These are phyloP conservation scores for Cytidiella melzeri DNA, from an alignment of 768 basidiomycete species.

Conservation along the genomic window DNA sequence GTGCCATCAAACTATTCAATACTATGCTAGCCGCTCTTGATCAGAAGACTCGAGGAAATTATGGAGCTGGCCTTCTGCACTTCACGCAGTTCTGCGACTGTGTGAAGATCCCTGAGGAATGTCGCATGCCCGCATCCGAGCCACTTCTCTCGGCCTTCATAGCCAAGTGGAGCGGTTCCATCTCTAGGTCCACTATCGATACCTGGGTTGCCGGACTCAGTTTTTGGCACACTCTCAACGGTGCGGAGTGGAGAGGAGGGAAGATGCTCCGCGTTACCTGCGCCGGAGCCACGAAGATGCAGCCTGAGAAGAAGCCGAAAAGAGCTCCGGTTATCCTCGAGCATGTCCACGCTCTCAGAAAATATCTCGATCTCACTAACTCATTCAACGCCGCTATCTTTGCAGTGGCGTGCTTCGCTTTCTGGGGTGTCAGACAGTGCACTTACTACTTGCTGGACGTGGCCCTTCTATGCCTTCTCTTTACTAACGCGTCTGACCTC, in stretches of 20 bases:
- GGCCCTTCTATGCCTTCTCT: no score
- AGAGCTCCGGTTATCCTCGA: conserved; percentile 30
- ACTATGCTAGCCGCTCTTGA: not conserved
- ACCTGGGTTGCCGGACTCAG: conserved; percentile 32
- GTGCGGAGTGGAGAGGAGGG: conserved; percentile 31
- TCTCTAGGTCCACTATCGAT: conserved; percentile 16
- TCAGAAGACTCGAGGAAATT: conserved; percentile 10
- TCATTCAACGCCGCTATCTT: conserved; percentile 31
- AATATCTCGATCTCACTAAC: conserved; percentile 19
- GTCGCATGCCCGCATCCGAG: conserved; percentile 26
- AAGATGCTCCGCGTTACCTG: conserved; percentile 12
- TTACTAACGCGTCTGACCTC: no score
- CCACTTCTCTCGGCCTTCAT: conserved; percentile 25
- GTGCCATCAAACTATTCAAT: not conserved
- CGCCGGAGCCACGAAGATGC: conserved; percentile 18
- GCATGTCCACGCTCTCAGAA: conserved; percentile 23
- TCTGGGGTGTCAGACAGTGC: conserved; percentile 31
- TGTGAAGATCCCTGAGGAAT: conserved; percentile 24
- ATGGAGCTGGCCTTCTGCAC: conserved; percentile 27
- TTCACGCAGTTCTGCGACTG: conserved; percentile 35
- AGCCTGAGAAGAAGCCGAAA: conserved; percentile 10
- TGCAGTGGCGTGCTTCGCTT: conserved; percentile 29
- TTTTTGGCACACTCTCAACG: conserved; percentile 31
- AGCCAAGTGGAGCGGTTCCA: conserved; percentile 10
- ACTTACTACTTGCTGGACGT: no score